A percentile compares a stretch with the other conserved stretches of the same genome.
These are phyloP conservation scores for Xerocomus nothofagi DNA, from an alignment of 1,284 basidiomycete genomes.

Conservation along the genomic window DNA sequence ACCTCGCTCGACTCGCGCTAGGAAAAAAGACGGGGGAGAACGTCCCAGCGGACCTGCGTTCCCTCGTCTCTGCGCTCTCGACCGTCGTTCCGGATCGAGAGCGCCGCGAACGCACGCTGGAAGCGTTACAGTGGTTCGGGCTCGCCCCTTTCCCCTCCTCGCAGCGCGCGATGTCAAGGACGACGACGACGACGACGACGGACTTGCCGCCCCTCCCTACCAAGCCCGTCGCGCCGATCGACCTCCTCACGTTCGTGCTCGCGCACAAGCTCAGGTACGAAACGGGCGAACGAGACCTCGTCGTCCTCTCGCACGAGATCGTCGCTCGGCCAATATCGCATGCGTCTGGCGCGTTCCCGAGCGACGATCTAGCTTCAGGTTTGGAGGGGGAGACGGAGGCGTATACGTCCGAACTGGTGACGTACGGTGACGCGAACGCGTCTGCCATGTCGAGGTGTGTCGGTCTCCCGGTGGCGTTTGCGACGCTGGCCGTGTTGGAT, in stretches of 20 bases:
- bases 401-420: slow-evolving; percentile 74
- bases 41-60: slow-evolving; percentile 36
- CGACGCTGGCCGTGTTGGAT: slow-evolving; percentile 71
- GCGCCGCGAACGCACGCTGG: slow-evolving; percentile 39
- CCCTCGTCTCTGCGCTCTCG: slow-evolving; percentile 41
- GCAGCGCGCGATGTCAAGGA: too few relatives aligned
- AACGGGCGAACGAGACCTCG: slow-evolving; percentile 80
- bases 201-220: slow-evolving; percentile 40
- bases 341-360: too few relatives aligned
- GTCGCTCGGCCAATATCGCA: slow-evolving; percentile 50
- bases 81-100: slow-evolving; percentile 39
- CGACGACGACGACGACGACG: too few relatives aligned
- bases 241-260: slow-evolving; percentile 77
- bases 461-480: slow-evolving; percentile 82
- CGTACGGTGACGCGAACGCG: slow-evolving; percentile 64
- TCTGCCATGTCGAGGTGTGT: slow-evolving; percentile 91
- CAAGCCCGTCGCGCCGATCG: slow-evolving; percentile 62
- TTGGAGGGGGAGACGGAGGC: slow-evolving; percentile 53
- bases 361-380: too few relatives aligned
- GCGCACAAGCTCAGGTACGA: slow-evolving; percentile 74
- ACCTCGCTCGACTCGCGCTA: slow-evolving; percentile 42
- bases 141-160: slow-evolving; percentile 35
- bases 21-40: slow-evolving; percentile 30
- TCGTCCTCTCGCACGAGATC: slow-evolving; percentile 86
- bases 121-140: slow-evolving; percentile 63